phyloP scores from a whole-genome alignment of 2,329 filamentous ascomycete genomes.

The Chalara sp. region DNA sequence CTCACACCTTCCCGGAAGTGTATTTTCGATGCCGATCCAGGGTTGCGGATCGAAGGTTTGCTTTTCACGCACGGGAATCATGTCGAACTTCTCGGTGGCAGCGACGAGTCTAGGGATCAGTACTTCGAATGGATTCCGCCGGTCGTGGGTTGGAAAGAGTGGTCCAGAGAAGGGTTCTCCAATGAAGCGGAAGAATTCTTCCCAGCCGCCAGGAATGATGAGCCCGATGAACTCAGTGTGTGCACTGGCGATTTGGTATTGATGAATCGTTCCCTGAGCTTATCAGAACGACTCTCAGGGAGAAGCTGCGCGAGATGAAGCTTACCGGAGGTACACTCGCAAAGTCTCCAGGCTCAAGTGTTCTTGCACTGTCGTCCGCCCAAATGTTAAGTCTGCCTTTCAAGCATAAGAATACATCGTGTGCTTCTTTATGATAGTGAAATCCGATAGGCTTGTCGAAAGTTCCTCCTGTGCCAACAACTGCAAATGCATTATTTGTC shows the following conservation, averaged over 20 bases:
- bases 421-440: constrained; percentile 49
- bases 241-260: constrained; percentile 45
- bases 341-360: constrained; percentile 49
- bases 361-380: constrained; percentile 48
- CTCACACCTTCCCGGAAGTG: constrained; percentile 29
- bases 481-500: constrained; percentile 21
- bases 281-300: constrained; percentile 1
- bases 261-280: constrained; percentile 42
- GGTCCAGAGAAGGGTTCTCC: constrained; percentile 43
- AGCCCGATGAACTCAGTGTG: constrained; percentile 48
- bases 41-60: constrained; percentile 35
- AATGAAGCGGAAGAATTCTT: constrained; percentile 54
- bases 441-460: constrained; percentile 35
- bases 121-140: constrained; percentile 42
- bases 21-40: constrained; percentile 35
- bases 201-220: constrained; percentile 51
- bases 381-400: constrained; percentile 50
- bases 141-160: constrained; percentile 43
- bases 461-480: constrained; percentile 20
- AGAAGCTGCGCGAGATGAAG: neutral
- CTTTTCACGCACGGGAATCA: constrained; percentile 44
- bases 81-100: constrained; percentile 48
- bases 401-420: constrained; percentile 50
- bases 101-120: constrained; percentile 49
- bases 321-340: constrained; percentile 49